These are phyloP conservation scores for Tremella fuciformis DNA, from an alignment of 768 basidiomycete genomes.

Conservation along the genomic window DNA sequence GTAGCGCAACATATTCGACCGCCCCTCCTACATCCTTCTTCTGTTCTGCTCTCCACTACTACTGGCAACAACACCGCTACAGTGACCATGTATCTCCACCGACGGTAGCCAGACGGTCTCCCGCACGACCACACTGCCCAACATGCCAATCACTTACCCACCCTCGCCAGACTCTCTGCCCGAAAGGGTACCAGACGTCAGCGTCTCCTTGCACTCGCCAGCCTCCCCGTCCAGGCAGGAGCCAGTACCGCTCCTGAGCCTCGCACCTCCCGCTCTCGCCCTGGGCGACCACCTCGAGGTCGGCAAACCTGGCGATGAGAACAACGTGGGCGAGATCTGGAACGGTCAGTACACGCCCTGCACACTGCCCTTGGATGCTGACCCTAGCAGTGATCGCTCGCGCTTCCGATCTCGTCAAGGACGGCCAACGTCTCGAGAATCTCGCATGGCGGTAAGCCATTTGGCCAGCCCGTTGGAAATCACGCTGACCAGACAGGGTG, in stretches of 20 bases:
- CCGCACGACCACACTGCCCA: background rate
- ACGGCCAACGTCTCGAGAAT: slow-evolving; percentile 45
- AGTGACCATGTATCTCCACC: too few species aligned
- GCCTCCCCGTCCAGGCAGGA: slow-evolving; percentile 19
- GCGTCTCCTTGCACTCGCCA: slow-evolving; percentile 4
- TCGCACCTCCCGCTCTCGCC: slow-evolving; percentile 41
- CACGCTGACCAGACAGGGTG: background rate
- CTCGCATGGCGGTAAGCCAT: slow-evolving; percentile 39
- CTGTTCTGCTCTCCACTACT: too few species aligned
- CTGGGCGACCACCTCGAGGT: slow-evolving; percentile 32
- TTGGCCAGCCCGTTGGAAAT: background rate
- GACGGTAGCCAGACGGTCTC: background rate
- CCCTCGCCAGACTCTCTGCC: background rate
- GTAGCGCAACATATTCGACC: too few species aligned
- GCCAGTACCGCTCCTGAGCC: slow-evolving; percentile 31
- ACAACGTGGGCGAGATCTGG: slow-evolving; percentile 42
- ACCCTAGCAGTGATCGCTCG: slow-evolving; percentile 29
- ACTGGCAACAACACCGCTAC: too few species aligned
- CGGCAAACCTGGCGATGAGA: slow-evolving; percentile 37
- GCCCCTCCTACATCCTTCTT: too few species aligned
- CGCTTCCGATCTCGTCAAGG: slow-evolving; percentile 43
- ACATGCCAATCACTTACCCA: background rate
- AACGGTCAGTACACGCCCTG: slow-evolving; percentile 24
- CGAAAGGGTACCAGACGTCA: background rate
- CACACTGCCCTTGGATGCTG: background rate